Conservation (phyloP, 225 moss, liverwort and hornwort genomes). For the Bryum argenteum region DNA sequence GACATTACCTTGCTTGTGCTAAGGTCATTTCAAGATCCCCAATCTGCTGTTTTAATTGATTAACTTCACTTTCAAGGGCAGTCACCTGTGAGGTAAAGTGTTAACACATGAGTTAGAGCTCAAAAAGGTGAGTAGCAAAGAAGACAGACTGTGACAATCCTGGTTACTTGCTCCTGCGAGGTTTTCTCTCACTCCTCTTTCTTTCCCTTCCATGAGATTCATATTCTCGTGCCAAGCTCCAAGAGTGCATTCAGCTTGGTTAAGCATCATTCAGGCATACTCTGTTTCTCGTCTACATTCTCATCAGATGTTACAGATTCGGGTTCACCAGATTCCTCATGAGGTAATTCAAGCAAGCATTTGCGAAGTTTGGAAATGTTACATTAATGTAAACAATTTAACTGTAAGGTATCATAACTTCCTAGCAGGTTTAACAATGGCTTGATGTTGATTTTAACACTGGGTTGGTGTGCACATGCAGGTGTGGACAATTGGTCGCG, state of each 20-base stretch:
- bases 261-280: constrained; percentile 45
- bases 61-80: constrained; percentile 61
- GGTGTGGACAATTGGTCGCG: no score
- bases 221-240: constrained; percentile 61
- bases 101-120: constrained; percentile 14
- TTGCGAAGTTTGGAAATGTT: constrained; percentile 57
- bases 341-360: constrained; percentile 53
- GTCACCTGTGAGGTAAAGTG: constrained; percentile 45
- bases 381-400: no score
- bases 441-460: no score
- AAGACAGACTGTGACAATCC: constrained; percentile 21
- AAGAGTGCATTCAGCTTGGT: constrained; percentile 53
- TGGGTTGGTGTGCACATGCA: no score
- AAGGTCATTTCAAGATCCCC: constrained; percentile 60
- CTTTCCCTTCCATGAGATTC: constrained; percentile 66
- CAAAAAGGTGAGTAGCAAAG: not conserved
- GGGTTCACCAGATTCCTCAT: constrained; percentile 28
- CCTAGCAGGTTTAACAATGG: no score
- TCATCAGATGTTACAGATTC: constrained; percentile 20
- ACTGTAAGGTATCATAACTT: no score
- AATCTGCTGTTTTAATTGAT: constrained; percentile 60
- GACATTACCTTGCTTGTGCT: constrained; percentile 64
- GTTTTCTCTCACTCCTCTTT: constrained; percentile 63
- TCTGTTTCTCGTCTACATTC: constrained; percentile 43
- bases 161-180: constrained; percentile 57